A percentile compares a stretch with the other conserved stretches of the same genome.
Conservation (phyloP, 2,329 filamentous ascomycete genomes). For the Fonsecaea monophora region DNA sequence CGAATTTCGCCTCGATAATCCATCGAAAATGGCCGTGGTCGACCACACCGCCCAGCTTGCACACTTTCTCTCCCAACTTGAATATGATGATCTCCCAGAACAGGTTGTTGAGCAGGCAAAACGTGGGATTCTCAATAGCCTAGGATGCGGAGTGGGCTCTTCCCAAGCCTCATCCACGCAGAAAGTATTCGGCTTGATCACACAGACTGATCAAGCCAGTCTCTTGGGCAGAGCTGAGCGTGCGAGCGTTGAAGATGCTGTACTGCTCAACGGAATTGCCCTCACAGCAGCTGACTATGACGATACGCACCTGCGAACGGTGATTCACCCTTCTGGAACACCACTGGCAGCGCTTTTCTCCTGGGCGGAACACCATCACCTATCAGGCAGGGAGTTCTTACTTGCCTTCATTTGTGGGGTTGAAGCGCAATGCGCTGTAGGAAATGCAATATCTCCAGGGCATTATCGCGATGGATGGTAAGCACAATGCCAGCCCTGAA, state of each 20-base stretch:
- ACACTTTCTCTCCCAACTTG: constrained; percentile 18
- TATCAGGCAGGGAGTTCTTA: constrained; percentile 58
- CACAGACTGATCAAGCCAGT: constrained; percentile 7
- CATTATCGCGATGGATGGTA: constrained; percentile 64
- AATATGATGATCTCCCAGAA: constrained; percentile 24
- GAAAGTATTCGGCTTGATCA: constrained; percentile 17
- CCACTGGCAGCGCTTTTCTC: constrained; percentile 59
- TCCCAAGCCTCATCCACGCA: constrained; percentile 7
- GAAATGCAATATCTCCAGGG: constrained; percentile 59
- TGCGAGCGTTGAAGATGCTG: constrained; percentile 48
- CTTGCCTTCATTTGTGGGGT: constrained; percentile 60
- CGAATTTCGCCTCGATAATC: not conserved
- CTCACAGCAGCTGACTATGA: constrained; percentile 64
- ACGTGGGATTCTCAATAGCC: constrained; percentile 22
- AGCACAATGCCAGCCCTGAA: not conserved
- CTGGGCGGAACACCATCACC: constrained; percentile 49
- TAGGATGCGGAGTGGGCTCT: constrained; percentile 28
- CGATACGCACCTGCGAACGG: constrained; percentile 62
- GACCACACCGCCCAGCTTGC: constrained; percentile 25
- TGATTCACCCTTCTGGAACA: constrained; percentile 62
- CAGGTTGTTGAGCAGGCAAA: constrained; percentile 25
- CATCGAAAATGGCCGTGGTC: constrained; percentile 4
- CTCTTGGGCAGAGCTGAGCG: constrained; percentile 18
- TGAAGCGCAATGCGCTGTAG: constrained; percentile 61
- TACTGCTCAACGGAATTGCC: constrained; percentile 61